These are phyloP conservation scores for Malus hybrid DNA, from an alignment of 331 rosid species.

Conservation along the genomic window DNA sequence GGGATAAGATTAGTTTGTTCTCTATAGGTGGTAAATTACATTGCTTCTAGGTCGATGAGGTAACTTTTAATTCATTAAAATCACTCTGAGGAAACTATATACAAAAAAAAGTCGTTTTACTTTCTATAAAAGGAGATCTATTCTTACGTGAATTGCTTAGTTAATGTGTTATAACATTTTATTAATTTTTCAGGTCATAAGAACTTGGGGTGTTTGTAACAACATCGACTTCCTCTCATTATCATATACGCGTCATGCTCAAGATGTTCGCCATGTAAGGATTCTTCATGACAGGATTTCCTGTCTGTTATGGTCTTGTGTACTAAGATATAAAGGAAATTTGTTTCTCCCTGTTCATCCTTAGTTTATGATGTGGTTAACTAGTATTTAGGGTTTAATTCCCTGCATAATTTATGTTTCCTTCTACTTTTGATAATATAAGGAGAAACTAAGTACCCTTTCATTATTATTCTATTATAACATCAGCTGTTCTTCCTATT, in stretches of 20 bases:
- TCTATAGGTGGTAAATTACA: too few species aligned
- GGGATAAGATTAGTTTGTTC: background rate
- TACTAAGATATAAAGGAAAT: background rate
- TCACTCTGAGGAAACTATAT: background rate
- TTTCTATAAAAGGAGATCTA: background rate
- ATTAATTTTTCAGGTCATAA: constrained; percentile 22
- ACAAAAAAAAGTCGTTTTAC: background rate
- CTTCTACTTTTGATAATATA: background rate
- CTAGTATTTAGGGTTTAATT: background rate
- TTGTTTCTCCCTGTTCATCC: background rate
- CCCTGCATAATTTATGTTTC: background rate
- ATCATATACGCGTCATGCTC: constrained; percentile 34
- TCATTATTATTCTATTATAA: constrained; percentile 1
- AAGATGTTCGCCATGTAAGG: constrained; percentile 39
- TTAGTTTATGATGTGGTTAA: background rate
- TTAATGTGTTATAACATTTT: background rate
- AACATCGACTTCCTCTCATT: constrained; percentile 40
- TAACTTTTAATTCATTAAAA: background rate
- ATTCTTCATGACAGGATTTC: background rate
- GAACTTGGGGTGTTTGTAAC: constrained; percentile 34
- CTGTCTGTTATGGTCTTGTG: constrained; percentile 5
- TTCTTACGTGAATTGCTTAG: background rate
- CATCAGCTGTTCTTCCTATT: constrained; percentile 5
- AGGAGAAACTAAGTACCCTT: background rate
- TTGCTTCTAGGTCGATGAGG: too few species aligned